A percentile compares a stretch with the other conserved stretches of the same genome.
Evolutionary conservation across 1,139 yeast genomes (phyloP).

Genomic region (Sugiyamaella castrensis): DNA sequence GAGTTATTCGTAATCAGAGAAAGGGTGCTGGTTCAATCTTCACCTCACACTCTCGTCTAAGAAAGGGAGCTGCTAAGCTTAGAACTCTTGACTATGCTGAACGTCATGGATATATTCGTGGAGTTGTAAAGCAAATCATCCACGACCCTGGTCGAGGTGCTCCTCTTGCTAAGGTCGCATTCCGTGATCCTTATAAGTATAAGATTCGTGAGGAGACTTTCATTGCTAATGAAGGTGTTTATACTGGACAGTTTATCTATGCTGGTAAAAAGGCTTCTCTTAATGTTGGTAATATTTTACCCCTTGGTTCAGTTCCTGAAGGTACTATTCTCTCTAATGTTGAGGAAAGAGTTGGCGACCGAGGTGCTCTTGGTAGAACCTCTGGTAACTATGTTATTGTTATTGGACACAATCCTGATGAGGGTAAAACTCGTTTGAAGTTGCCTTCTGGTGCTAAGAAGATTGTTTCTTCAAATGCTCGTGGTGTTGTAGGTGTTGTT

Average conservation of each 20-base stretch:
- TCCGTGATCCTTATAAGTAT: slow-evolving; percentile 99
- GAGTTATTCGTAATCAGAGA: slow-evolving; percentile 99
- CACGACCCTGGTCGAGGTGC: slow-evolving; percentile 99
- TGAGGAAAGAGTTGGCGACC: slow-evolving; percentile 99
- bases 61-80: slow-evolving; percentile 99
- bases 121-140: slow-evolving; percentile 96
- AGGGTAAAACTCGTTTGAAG: slow-evolving; percentile 98
- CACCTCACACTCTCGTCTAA: slow-evolving; percentile 99
- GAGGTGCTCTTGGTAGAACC: slow-evolving; percentile 99
- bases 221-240: slow-evolving; percentile 99
- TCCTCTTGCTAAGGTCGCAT: slow-evolving; percentile 97
- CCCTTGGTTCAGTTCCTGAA: slow-evolving; percentile 96
- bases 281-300: slow-evolving; percentile 96
- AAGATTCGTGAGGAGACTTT: slow-evolving; percentile 97
- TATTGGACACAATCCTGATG: slow-evolving; percentile 99
- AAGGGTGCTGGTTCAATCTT: slow-evolving; percentile 99
- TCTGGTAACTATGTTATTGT: slow-evolving; percentile 99
- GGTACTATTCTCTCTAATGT: slow-evolving; percentile 99
- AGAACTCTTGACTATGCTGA: slow-evolving; percentile 99
- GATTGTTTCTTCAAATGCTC: slow-evolving; percentile 89
- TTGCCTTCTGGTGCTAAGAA: slow-evolving; percentile 99
- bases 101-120: slow-evolving; percentile 99
- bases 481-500: slow-evolving; percentile 99
- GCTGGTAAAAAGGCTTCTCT: slow-evolving; percentile 99
- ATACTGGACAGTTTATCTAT: slow-evolving; percentile 98